A percentile compares a stretch with the other conserved stretches of the same genome.
phyloP scores from a whole-genome alignment of 192 early-diverging fungal species.

The Umbelopsis sp. region DNA sequence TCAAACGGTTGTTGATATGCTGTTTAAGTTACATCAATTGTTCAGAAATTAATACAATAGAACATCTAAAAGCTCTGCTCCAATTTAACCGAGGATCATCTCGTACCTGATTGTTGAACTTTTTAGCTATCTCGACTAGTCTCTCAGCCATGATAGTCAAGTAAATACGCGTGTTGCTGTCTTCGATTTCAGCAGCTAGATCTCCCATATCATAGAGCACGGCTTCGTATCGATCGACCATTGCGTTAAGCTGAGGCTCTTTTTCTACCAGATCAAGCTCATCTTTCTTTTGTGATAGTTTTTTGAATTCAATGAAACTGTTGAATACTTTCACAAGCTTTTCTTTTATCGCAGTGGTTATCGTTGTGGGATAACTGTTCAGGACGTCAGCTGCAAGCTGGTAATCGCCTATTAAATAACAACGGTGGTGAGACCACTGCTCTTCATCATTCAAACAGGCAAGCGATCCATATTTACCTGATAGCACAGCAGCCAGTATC shows the following conservation, averaged over 20 bases:
- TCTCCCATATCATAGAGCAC: slow-evolving; percentile 9
- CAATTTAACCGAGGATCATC: neutral
- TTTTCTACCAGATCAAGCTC: no score
- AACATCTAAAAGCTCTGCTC: neutral
- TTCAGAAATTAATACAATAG: no score
- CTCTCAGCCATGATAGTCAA: slow-evolving; percentile 17
- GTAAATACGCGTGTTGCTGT: neutral
- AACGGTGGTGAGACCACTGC: no score
- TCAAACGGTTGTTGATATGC: slow-evolving; percentile 14
- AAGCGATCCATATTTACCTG: neutral
- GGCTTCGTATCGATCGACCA: slow-evolving; percentile 1
- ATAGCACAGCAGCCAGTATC: neutral
- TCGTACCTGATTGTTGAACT: neutral
- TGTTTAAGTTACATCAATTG: neutral
- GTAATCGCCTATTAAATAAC: neutral
- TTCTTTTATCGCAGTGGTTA: neutral
- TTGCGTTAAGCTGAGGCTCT: neutral
- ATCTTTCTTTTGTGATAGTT: no score
- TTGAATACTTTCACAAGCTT: slow-evolving; percentile 7
- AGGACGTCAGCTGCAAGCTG: neutral
- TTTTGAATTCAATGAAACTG: neutral
- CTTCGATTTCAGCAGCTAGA: neutral
- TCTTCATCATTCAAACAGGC: neutral
- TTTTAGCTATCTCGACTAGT: neutral
- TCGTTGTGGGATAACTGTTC: neutral